phyloP scores from a whole-genome alignment of 225 moss, liverwort and hornwort genomes.

The Pleurozium schreberi region DNA sequence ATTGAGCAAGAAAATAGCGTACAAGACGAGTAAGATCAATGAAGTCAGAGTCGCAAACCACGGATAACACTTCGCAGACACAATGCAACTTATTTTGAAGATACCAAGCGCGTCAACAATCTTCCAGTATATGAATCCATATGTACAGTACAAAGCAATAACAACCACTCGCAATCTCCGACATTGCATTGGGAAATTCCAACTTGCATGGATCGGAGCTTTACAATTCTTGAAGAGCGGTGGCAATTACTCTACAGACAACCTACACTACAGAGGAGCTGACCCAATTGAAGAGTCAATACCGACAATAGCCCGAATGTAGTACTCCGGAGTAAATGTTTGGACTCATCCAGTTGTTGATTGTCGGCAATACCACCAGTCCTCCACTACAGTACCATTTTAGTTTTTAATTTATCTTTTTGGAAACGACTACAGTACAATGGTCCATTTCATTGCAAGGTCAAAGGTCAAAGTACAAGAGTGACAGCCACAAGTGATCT shows the following conservation, averaged over 20 bases:
- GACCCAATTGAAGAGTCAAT: no score
- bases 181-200: neutral
- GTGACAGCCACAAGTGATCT: no score
- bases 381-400: neutral
- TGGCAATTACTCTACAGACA: neutral
- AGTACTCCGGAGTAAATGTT: neutral
- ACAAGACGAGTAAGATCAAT: neutral
- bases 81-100: neutral
- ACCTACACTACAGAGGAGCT: neutral
- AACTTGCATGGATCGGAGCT: neutral
- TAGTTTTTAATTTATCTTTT: no score
- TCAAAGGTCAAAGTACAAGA: no score
- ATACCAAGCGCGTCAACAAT: neutral
- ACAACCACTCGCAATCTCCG: neutral
- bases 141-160: neutral
- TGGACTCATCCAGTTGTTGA: neutral
- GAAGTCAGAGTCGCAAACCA: neutral
- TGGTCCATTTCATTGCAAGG: no score
- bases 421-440: no score
- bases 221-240: neutral
- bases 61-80: neutral
- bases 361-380: neutral
- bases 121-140: neutral
- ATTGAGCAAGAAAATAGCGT: neutral
- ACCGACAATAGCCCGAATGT: neutral